Base-by-base conservation (phyloP, 768 basidiomycete species). In the Phanerodontia chrysosporium region DNA sequence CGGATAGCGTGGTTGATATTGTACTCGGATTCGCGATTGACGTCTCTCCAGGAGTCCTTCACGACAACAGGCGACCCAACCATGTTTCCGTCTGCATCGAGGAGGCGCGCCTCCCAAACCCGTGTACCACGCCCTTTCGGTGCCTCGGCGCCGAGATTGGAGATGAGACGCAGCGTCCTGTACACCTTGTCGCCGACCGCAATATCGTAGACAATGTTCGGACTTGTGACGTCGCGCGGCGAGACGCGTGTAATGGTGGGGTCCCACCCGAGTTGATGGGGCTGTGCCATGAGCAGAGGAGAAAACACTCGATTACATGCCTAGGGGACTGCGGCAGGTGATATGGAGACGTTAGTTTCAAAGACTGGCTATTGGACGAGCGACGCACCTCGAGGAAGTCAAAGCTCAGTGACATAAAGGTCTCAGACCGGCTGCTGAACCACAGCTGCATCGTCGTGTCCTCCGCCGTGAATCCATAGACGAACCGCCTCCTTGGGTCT, bases 391-490 rank as follows among this genome's bases (percentile, higher is more conserved):
- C 28, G n/a, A 66, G 57, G 42, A 63, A 66, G 51, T 66, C 35
- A 24, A 69, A 63, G n/a, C 24, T 13, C 21, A 62, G 21, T 16
- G 46, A 58, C 7, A 67, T 65, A n/a, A 69, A 27, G 8, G 66
- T 36, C 1, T 57, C 49, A 1, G 66, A 61, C 16, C 70, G 67
- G 22, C 51, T 59, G 44, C 42, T 61, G 55, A 45, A 64, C 74
- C 74, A 75, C 25, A 75, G 0, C 28, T 72, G 59, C 63, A 67
- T 61, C 1, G 44, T 10, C 0, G 21, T 62, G 49, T 68, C 63
- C 51, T 72, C 67, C 16, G 70, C 49, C 0, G 67, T 72, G 29
- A 74, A 65, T 1, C 70, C 72, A 21, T 68, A 67, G 1, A 62
- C 56, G 28, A 70, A 68, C 6, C 67, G 55, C 6, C 66, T 57